Evolutionary conservation across 148 eudicot species (phyloP).

Genomic region (Polygonum aviculare): DNA sequence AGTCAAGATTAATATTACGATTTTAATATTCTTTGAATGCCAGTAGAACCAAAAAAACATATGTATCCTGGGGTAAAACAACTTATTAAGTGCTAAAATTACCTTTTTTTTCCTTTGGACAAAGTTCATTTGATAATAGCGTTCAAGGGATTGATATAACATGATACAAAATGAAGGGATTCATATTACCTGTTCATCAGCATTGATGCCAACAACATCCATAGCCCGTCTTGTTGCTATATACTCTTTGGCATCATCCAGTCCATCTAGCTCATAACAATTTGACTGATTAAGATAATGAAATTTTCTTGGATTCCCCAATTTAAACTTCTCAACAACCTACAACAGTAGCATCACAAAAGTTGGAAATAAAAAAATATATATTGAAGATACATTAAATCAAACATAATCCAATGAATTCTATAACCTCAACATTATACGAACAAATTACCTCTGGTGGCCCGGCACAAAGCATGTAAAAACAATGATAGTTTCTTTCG

Average conservation of each 20-base stretch:
- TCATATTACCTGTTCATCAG: constrained; percentile 69
- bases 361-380: neutral
- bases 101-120: neutral
- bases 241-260: constrained; percentile 76
- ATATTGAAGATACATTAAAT: neutral
- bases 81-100: neutral
- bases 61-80: neutral
- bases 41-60: neutral
- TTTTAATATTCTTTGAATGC: neutral
- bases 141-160: neutral
- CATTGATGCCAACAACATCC: constrained; percentile 77
- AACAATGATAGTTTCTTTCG: constrained; percentile 75
- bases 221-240: constrained; percentile 78
- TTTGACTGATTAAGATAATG: constrained; percentile 92
- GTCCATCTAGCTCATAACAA: constrained; percentile 59
- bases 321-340: constrained; percentile 65
- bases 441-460: constrained; percentile 41
- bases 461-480: constrained; percentile 72
- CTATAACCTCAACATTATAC: neutral
- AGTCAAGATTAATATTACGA: neutral
- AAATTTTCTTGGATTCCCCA: constrained; percentile 66
- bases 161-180: neutral
- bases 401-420: neutral
- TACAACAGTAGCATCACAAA: constrained; percentile 10
- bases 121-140: neutral